phyloP scores from a whole-genome alignment of 345 rosid species.

The Linum trigynum region DNA sequence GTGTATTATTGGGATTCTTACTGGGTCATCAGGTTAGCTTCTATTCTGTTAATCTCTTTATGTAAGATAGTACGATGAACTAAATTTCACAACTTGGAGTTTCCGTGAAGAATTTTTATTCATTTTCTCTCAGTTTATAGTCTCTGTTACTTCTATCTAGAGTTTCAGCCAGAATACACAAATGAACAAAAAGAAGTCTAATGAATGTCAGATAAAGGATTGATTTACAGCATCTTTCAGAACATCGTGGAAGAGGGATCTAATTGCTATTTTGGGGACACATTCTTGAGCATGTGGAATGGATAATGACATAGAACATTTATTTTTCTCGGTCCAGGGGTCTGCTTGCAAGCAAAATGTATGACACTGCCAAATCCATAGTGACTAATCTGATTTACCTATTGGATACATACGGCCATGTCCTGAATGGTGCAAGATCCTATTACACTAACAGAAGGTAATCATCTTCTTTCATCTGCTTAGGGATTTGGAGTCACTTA shows the following conservation, averaged over 20 bases:
- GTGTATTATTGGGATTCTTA: slow-evolving; percentile 97
- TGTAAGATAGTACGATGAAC: not conserved
- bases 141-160: not conserved
- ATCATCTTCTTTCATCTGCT: slow-evolving; percentile 2
- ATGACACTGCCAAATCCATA: slow-evolving; percentile 58
- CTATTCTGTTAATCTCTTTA: not conserved
- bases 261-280: not conserved
- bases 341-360: slow-evolving; percentile 76
- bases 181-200: too few species aligned
- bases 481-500: not conserved
- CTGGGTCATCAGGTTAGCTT: slow-evolving; percentile 72
- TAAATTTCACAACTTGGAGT: not conserved
- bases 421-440: slow-evolving; percentile 66
- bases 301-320: not conserved
- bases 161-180: too few species aligned
- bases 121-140: not conserved
- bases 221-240: not conserved
- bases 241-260: not conserved
- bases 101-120: not conserved
- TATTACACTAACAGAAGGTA: slow-evolving; percentile 89
- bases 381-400: slow-evolving; percentile 64
- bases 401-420: slow-evolving; percentile 60
- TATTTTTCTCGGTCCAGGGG: slow-evolving; percentile 45
- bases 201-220: not conserved
- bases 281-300: not conserved